Evolutionary conservation across 306 rosid genomes (phyloP), one percentile per base, ranked within the genome.

Genomic region (Cucumis melo): DNA sequence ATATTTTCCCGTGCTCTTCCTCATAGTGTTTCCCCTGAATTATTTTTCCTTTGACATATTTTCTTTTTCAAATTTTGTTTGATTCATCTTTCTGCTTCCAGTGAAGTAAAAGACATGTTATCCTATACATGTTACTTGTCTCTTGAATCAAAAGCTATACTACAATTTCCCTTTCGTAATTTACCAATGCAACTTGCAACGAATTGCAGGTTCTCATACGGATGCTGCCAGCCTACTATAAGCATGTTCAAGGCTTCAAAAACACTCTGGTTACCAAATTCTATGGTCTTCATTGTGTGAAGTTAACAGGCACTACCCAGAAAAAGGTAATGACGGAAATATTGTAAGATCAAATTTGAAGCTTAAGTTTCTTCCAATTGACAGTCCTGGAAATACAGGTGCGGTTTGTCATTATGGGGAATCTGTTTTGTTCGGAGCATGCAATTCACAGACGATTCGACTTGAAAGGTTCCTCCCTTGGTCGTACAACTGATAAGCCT

Each of bases 391-490:
- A 54, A 80, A 77, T 80, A 58, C 88, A 93, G 98, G 98, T 93
- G 63, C 91, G 98, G n/a, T 94, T 94, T 82, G 95, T 94, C 83
- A 91, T 94, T 68, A 94, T 94, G 98, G 94, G 97, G 77, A 94
- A 94, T 75, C 85, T 94, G 53, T 94, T 94, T 63, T 90, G 97
- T 82, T 85, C 98, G 1, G 88, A 89, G 67, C 79, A 84, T 57
- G 54, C 78, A 79, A 91, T 94, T 74, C 98, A 94, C 36, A 81
- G 89, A 77, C 88, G 98, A 73, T 94, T 94, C 36, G 98, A 94
- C 79, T 82, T 94, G 66, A 94, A 94, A 88, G 98, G 98, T 74
- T 94, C 98, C 12, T 89, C 98, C 58, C 92, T 87, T 54, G 98
- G 98, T 71, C 96, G 98, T 56, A 80, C 82, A 32, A 90, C 98